A percentile compares a stretch with the other conserved stretches of the same genome.
Conservation (phyloP, 257 asterid genomes). For the Rhazya stricta region DNA sequence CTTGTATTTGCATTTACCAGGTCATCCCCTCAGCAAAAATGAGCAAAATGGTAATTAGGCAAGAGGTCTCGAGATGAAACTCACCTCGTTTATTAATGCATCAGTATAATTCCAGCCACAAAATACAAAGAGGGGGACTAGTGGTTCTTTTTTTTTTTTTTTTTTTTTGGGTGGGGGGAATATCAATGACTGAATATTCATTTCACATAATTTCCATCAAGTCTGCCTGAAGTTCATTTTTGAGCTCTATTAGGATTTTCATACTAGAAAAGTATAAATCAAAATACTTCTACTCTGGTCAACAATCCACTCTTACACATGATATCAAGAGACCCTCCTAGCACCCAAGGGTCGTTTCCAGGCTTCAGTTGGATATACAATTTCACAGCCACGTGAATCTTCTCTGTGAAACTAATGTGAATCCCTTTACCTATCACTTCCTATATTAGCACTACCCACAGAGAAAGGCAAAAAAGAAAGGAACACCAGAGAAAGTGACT, state of each 20-base stretch:
- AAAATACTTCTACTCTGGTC: neutral
- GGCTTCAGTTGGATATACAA: conserved; percentile 10
- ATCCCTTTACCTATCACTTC: neutral
- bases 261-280: neutral
- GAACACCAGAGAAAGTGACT: neutral
- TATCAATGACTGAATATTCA: too few species aligned
- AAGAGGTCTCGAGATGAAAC: neutral
- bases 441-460: neutral
- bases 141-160: too few species aligned
- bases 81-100: neutral
- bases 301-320: neutral
- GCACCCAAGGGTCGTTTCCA: neutral
- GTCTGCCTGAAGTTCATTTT: neutral
- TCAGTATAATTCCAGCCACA: neutral
- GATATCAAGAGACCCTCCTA: neutral
- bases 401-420: conserved; percentile 1
- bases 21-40: too few species aligned
- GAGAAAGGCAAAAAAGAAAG: neutral
- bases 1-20: too few species aligned
- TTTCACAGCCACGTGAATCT: neutral
- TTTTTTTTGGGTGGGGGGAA: too few species aligned
- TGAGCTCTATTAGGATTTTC: neutral
- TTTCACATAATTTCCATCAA: too few species aligned
- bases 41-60: too few species aligned
- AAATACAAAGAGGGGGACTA: neutral